Percentiles rank a stretch among this genome's conserved stretches.
Conservation (phyloP, 2,329 filamentous ascomycete species). For the Exophiala dermatitidis region DNA sequence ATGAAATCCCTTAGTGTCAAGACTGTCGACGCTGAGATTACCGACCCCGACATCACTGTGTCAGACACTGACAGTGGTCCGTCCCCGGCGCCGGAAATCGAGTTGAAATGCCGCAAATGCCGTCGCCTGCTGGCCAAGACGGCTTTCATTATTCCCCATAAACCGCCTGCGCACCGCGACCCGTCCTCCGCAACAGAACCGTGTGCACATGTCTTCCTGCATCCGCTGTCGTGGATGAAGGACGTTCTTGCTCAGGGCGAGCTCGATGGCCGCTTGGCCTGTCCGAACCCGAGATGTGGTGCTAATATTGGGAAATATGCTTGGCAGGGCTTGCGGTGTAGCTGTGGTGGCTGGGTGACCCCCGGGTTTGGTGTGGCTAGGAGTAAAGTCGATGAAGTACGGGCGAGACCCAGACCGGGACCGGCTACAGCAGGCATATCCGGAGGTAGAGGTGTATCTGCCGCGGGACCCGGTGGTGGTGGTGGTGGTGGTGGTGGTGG, state of each 20-base stretch:
- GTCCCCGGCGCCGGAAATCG: constrained; percentile 31
- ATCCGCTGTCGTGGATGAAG: constrained; percentile 93
- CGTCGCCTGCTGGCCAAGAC: constrained; percentile 59
- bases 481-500: no score
- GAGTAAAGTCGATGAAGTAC: constrained; percentile 68
- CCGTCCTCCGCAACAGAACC: constrained; percentile 8
- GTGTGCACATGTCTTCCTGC: constrained; percentile 84
- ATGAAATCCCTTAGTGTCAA: constrained; percentile 5
- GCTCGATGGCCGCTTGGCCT: constrained; percentile 75
- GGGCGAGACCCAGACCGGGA: not conserved
- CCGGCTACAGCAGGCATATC: not conserved
- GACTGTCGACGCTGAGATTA: constrained; percentile 18
- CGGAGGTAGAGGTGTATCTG: constrained; percentile 1
- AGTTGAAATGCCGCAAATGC: constrained; percentile 87
- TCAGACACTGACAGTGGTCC: constrained; percentile 5
- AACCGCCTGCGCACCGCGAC: constrained; percentile 18
- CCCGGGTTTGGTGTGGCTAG: constrained; percentile 82
- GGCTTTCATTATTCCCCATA: constrained; percentile 50
- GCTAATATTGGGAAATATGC: constrained; percentile 86
- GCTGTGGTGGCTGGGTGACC: constrained; percentile 81
- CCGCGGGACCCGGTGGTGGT: no score
- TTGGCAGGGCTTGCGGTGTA: constrained; percentile 93
- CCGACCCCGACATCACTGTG: constrained; percentile 20
- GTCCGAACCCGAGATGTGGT: constrained; percentile 69
- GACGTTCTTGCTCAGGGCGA: constrained; percentile 65